Base-by-base conservation (phyloP, 345 rosid species). In the Gossypium longicalyx region DNA sequence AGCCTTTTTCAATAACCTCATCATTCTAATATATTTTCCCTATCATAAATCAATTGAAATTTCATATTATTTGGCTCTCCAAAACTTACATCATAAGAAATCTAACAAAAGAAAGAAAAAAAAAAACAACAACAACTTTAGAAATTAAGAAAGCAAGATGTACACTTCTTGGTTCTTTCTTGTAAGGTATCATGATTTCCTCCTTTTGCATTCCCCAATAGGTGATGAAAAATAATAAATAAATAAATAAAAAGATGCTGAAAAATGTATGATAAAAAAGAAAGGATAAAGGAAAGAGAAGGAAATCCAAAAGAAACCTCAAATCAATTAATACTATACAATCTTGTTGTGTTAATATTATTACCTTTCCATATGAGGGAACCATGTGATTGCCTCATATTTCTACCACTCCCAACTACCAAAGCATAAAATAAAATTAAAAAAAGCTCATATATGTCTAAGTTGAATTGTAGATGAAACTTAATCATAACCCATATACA, bases 11-110 rank as follows among this genome's bases (percentile, higher is more conserved):
- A 22, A 73, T 49, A 71, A 15, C 25, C 57, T 73, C 78, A 72
- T 78, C 78, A 76, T 78, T 76, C 45, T 19, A 22, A 47, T 20
- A 12, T 47, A 11, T 63, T 47, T 77, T 72, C 51, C 12, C 49
- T 59, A 9, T 41, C 56, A 58, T 65, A 53, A 44, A 44, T 53
- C 54, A 70, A 54, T 70, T 19, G 79, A 67, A 25, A 9, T 25
- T 25, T 12, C 34, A 49, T 38, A 23, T 13, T 13, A 6, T 11
- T 17, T 25, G 45, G 22, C 22, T 15, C 23, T 10, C 29, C 41
- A 7, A 27, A 64, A 38, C 85, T 79, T 79, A 70, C 67, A 52
- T 65, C 66, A 17, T 67, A 68, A 78, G 83, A 65, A 78, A 82
- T 38, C 74, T 56, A 34, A 13, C 12, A 12, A 16, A 72, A 52